Evolutionary conservation across 768 basidiomycete species (phyloP).

Genomic region (Symmetrospora coprosmae): DNA sequence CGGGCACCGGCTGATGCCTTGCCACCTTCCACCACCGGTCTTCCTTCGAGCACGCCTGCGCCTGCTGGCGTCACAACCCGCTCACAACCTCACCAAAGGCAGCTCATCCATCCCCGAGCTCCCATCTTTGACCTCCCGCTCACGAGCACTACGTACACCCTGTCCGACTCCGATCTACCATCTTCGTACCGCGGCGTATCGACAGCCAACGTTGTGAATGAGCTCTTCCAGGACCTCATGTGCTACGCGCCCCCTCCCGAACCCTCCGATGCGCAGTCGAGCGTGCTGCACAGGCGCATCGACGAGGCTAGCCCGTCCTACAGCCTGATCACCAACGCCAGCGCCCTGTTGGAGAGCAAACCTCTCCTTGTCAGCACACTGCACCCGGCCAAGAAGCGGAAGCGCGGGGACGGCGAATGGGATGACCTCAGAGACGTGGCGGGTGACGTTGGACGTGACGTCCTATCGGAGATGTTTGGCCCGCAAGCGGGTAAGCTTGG

Average conservation of each 20-base stretch:
- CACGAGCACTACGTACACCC: constrained; percentile 23
- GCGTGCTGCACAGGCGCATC: constrained; percentile 50
- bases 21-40: too few species aligned
- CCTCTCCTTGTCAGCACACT: constrained; percentile 73
- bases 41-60: too few species aligned
- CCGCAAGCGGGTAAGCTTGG: not conserved
- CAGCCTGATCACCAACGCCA: constrained; percentile 59
- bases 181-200: constrained; percentile 2
- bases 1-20: too few species aligned
- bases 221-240: constrained; percentile 69
- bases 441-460: constrained; percentile 17
- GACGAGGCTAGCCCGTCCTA: constrained; percentile 57
- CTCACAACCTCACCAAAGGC: too few species aligned
- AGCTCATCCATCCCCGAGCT: constrained; percentile 24
- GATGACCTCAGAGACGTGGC: constrained; percentile 13
- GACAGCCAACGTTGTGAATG: constrained; percentile 38
- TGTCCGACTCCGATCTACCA: constrained; percentile 6
- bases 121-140: constrained; percentile 28
- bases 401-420: constrained; percentile 43
- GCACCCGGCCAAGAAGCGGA: constrained; percentile 62
- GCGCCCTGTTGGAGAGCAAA: constrained; percentile 62
- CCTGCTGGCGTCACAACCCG: too few species aligned
- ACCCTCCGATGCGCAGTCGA: constrained; percentile 46
- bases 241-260: constrained; percentile 37
- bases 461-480: not conserved